Evolutionary conservation across 805 yeast genomes (phyloP), one percentile per base, ranked within the genome.

Genomic region (Yarrowia sp.): DNA sequence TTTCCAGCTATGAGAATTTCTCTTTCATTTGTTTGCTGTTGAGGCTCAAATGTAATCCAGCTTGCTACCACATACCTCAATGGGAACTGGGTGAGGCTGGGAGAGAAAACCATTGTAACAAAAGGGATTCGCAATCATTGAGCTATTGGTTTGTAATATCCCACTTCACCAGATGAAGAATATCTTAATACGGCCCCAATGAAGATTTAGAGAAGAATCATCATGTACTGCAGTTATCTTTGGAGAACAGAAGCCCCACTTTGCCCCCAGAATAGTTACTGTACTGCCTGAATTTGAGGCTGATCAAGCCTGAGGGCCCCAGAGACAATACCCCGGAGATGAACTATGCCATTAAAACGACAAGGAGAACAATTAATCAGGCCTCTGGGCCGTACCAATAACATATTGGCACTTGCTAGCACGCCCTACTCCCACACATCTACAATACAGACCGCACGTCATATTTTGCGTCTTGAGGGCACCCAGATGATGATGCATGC

Each of bases 401-500:
- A 11, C 40, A 5, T 6, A n/a, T 2, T n/a, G 21, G 40, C 40
- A n/a, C 21, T 6, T n/a, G 40, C 10, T 21, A 19, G 19, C 43
- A 19, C 28, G 16, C 32, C 24, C 48, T 43, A 16, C 24, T 4
- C 30, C 2, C 51, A 28, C 51, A 28, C 22, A 46, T 28, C 6
- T 28, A 26, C 32, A 44, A 3, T 4, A 6, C 19, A 21, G n/a
- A 19, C 35, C 35, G 51, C 51, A 46, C 51, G 51, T 46, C 51
- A 46, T 46, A 46, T 46, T 46, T 46, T 46, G 51, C 51, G 16
- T 46, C 51, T 28, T 46, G 51, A 28, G 51, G 49, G 51, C 51
- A 46, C 26, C 51, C 19, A 21, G n/a, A 17, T 8, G 10, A 26
- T 4, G n/a, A 24, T 43, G 48, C 48, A 43, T 43, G 22, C 5